Evolutionary conservation across 257 asterid species (phyloP).

Genomic region (Scutellaria baicalensis): DNA sequence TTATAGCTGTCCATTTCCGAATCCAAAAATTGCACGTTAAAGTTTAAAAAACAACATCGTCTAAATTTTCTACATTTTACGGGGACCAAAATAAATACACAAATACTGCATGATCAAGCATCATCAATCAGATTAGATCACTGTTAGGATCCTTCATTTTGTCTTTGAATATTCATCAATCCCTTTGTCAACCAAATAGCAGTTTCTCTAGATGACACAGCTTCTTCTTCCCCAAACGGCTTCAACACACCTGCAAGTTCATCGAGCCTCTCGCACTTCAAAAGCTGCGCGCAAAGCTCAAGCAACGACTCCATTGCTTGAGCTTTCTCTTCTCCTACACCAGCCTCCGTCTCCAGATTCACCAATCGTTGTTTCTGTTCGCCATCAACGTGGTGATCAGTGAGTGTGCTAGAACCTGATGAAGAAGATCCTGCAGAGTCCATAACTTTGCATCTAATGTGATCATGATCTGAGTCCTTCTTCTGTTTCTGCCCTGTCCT

Average conservation of each 20-base stretch:
- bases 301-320: constrained; percentile 83
- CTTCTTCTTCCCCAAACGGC: constrained; percentile 76
- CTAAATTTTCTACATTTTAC: too few relatives aligned
- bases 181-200: constrained; percentile 91
- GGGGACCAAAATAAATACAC: too few relatives aligned
- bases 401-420: constrained; percentile 49
- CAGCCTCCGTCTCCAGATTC: neutral
- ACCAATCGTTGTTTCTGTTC: neutral
- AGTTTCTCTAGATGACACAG: constrained; percentile 82
- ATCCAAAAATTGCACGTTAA: too few relatives aligned
- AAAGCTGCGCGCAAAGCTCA: constrained; percentile 76
- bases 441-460: neutral
- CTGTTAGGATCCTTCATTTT: constrained; percentile 11
- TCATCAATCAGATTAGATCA: too few relatives aligned
- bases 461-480: constrained; percentile 6
- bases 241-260: constrained; percentile 75
- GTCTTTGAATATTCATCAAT: constrained; percentile 53
- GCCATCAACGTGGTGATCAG: constrained; percentile 33
- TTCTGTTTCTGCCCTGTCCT: constrained; percentile 5
- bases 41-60: too few relatives aligned
- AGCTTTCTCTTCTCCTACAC: constrained; percentile 41
- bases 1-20: too few relatives aligned
- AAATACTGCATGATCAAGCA: too few relatives aligned
- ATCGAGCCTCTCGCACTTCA: constrained; percentile 61
- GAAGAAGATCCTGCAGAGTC: constrained; percentile 44